A percentile compares a stretch with the other conserved stretches of the same genome.
phyloP scores from a whole-genome alignment of 164 flowering plant genomes.

The Magnolia changhungtana region DNA sequence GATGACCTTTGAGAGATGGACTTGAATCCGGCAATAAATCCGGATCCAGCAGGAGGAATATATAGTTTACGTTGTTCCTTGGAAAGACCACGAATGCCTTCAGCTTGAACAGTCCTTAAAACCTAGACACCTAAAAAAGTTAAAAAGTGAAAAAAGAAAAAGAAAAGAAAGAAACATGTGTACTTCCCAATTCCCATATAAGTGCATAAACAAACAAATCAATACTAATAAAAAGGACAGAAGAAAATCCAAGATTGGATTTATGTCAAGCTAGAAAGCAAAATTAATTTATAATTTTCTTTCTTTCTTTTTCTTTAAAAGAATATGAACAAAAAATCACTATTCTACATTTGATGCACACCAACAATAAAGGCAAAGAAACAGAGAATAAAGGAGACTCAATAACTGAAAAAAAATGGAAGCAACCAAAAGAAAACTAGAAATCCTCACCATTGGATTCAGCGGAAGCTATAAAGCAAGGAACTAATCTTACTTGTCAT shows the following conservation, averaged over 20 bases:
- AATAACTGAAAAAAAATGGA: background rate
- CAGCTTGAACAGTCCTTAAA: conserved; percentile 85
- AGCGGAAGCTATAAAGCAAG: background rate
- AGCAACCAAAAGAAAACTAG: background rate
- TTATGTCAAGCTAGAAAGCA: background rate
- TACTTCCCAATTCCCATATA: background rate
- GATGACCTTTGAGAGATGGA: conserved; percentile 60
- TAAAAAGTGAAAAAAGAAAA: background rate
- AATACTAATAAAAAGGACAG: background rate
- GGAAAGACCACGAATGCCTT: conserved; percentile 85
- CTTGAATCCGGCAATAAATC: conserved; percentile 79
- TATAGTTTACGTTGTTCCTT: conserved; percentile 66
- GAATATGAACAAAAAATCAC: background rate
- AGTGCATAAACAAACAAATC: background rate
- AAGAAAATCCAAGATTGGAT: background rate
- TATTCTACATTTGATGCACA: background rate
- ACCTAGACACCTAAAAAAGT: conserved; percentile 39
- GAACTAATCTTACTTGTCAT: background rate
- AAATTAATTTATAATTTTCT: background rate
- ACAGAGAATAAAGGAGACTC: background rate
- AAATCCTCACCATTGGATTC: background rate
- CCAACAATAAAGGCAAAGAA: background rate
- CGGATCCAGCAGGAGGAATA: conserved; percentile 95
- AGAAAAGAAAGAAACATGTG: too few species aligned
- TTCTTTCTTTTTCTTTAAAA: background rate